Evolutionary conservation across 495 filamentous ascomycete species (phyloP), one percentile per base, ranked within the genome.

Genomic region (Penicillium robsamsonii): DNA sequence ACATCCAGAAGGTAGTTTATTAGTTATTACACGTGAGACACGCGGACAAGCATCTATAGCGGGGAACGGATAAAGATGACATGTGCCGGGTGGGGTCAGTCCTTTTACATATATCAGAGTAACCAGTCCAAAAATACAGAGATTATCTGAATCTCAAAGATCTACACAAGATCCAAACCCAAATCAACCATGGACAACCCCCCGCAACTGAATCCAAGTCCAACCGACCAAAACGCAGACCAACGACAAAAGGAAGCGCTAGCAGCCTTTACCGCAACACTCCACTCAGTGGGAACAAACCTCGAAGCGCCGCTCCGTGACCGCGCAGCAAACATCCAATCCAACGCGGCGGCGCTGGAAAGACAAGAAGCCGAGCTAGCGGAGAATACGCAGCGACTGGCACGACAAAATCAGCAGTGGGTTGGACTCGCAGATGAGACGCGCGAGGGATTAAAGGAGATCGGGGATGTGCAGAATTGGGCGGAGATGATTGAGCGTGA

Each of bases 401-500:
- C 79, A 17, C 84, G 79, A 57, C 88, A 93, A 69, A 92, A 84
- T 57, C 84, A 85, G 50, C 79, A 84, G 72, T 83, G 87, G 71
- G 78, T 80, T 62, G 85, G 82, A 62, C 67, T 93, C 37, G 87
- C 84, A 13, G 83, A 85, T 59, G 79, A 84, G 62, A 85, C 87
- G 46, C 79, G 85, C 49, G 79, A 82, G 42, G 85, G 84, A 67
- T 72, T 98, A 46, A 96, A 96, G 76, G 91, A 96, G 81, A 82
- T 96, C 63, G 94, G 94, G 29, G 91, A 97, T 68, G 84, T 97
- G 71, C 94, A 97, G 82, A 96, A 96, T 69, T 97, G 92, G 92
- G 93, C 93, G 40, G 94, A 98, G 83, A 81, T 96, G 79, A 79
- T 97, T 63, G 94, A 98, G 80, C 72, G 90, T 69, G 93, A 97